Evolutionary conservation across 352 stramenopile species (phyloP).

Genomic region (Globisporangium mamillatum): DNA sequence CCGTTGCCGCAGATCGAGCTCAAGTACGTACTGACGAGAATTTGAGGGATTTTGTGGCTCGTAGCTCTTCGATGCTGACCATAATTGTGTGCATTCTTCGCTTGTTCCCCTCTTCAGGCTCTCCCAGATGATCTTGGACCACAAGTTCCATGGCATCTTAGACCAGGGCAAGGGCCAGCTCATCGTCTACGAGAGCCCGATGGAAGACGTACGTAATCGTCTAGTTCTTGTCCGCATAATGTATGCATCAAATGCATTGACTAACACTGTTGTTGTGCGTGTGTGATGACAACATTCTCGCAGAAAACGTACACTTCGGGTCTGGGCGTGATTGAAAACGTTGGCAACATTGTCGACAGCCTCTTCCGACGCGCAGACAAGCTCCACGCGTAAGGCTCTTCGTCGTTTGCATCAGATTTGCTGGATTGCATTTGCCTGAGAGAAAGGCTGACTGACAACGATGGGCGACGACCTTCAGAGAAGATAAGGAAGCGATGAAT

Average conservation of each 20-base stretch:
- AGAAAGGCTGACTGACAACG: background rate
- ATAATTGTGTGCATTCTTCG: background rate
- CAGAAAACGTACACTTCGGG: slow-evolving; percentile 92
- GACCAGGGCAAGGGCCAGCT: slow-evolving; percentile 99
- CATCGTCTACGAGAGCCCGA: slow-evolving; percentile 96
- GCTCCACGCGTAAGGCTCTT: slow-evolving; percentile 57
- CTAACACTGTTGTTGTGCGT: background rate
- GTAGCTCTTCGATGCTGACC: background rate
- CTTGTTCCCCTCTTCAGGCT: slow-evolving; percentile 75
- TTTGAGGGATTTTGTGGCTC: background rate
- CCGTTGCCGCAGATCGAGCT: slow-evolving; percentile 80
- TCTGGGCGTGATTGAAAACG: slow-evolving; percentile 95
- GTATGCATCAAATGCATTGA: background rate
- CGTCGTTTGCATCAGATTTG: background rate
- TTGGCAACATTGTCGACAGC: slow-evolving; percentile 95
- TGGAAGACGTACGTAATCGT: slow-evolving; percentile 84
- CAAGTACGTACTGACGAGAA: slow-evolving; percentile 43
- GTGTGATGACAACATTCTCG: too few relatives aligned
- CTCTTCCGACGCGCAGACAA: slow-evolving; percentile 90
- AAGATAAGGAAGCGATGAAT: background rate
- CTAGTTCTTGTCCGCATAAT: background rate
- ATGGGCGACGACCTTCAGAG: background rate
- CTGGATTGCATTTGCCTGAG: background rate
- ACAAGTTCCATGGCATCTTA: slow-evolving; percentile 98
- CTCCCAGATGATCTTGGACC: slow-evolving; percentile 99